Base-by-base conservation (phyloP, 1,284 basidiomycete genomes). In the Boletus sp. region DNA sequence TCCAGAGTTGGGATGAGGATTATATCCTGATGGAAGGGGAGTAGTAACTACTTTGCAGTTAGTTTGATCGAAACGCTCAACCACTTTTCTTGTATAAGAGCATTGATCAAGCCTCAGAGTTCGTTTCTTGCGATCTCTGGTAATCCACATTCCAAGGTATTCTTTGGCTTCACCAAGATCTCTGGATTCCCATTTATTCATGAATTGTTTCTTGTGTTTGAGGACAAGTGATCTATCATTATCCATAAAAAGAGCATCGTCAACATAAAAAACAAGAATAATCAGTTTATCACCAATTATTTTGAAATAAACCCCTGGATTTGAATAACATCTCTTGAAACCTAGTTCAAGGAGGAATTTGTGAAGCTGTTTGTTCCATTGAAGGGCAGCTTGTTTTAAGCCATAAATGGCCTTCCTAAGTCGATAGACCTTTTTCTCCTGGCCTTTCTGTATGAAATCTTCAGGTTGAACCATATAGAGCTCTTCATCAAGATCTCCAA, bases 401-500 rank as follows among this genome's bases (percentile, higher is more conserved):
- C 36, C 36, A 38, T 38, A 38, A 13, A 38, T 38, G 22, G 36
- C 14, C n/a, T 16, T 38, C 13, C 17, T n/a, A 8, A 25, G 23
- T 8, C 2, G 22, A 38, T 22, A 38, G 16, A 38, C 36, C 8
- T 38, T 38, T 2, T 6, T 8, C n/a, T 38, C 36, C 13, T 25
- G 22, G 7, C 36, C 23, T 19, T 38, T 38, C 4, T 9, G 13
- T 0, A 25, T 5, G 8, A 25, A 38, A n/a, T 14, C 36, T 22
- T 25, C 36, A 22, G 22, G 36, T 38, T 38, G 29, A 30, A 14
- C 5, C 29, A 30, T 9, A 27, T 27, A 27, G 26, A 27, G 3
- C 39, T 75, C 70, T 1, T 72, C 59, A 5, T 60, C 47, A 0
- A 80, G 61, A 0, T 61, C 34, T 1, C 71, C 72, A 54, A 75